phyloP scores from a whole-genome alignment of 139 green algal genomes.

The Closterium sp. region DNA sequence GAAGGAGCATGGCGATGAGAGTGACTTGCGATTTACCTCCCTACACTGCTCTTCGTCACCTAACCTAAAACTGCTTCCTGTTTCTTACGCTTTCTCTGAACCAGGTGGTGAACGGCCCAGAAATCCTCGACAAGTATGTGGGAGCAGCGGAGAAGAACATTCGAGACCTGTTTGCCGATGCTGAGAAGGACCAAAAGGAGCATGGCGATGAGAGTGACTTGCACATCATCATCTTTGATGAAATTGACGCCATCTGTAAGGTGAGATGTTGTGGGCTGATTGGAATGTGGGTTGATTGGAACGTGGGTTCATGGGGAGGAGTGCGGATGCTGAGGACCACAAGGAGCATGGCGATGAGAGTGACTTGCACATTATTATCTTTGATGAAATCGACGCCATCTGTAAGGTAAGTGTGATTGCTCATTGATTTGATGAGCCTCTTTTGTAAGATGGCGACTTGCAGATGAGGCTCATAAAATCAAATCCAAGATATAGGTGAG shows the following conservation, averaged over 20 bases:
- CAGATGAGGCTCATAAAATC: no score
- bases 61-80: no score
- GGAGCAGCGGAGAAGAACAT: slow-evolving; percentile 96
- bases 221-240: slow-evolving; percentile 99
- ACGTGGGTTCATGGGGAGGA: no score
- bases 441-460: no score
- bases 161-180: slow-evolving; percentile 92
- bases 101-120: slow-evolving; percentile 60
- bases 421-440: no score
- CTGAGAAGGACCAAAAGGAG: slow-evolving; percentile 80
- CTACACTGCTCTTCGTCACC: no score
- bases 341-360: slow-evolving; percentile 66
- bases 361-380: slow-evolving; percentile 99
- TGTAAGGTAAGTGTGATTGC: slow-evolving; percentile 85
- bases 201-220: slow-evolving; percentile 77
- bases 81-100: slow-evolving; percentile 58
- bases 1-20: slow-evolving; percentile 65
- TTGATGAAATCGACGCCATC: slow-evolving; percentile 99
- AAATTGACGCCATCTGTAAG: slow-evolving; percentile 99
- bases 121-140: slow-evolving; percentile 86
- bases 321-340: slow-evolving; percentile 87
- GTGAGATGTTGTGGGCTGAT: slow-evolving; percentile 47
- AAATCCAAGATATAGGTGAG: no score
- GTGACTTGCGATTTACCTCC: slow-evolving; percentile 98
- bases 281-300: no score